These are phyloP conservation scores for Nectriaceae sp. DNA, from an alignment of 2,329 filamentous ascomycete species.

Conservation along the genomic window DNA sequence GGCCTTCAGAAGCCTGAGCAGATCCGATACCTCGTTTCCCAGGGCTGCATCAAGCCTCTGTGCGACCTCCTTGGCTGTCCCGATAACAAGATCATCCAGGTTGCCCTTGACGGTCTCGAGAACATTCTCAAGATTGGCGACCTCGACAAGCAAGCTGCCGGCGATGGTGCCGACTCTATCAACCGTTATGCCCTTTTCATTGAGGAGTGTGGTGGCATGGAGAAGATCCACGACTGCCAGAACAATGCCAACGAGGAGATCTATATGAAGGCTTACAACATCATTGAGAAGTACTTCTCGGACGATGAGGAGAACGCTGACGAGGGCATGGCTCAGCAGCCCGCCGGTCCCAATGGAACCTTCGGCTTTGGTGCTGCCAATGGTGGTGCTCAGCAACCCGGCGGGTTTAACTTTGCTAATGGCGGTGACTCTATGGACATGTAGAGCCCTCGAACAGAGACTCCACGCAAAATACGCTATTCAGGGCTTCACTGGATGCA, in stretches of 20 bases:
- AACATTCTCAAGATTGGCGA: conserved; percentile 99
- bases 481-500: background rate
- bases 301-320: conserved; percentile 95
- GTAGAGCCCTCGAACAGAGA: conserved; percentile 40
- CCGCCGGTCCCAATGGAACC: conserved; percentile 67
- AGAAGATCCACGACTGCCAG: conserved; percentile 99
- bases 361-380: conserved; percentile 75
- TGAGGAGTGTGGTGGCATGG: conserved; percentile 98
- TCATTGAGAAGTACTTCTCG: conserved; percentile 99
- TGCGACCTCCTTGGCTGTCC: conserved; percentile 95
- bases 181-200: conserved; percentile 98
- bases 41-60: conserved; percentile 95
- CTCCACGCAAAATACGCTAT: background rate
- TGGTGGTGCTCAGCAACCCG: conserved; percentile 58
- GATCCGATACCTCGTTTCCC: conserved; percentile 89
- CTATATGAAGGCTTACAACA: conserved; percentile 99
- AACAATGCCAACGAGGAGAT: conserved; percentile 99
- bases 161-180: conserved; percentile 74
- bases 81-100: conserved; percentile 99
- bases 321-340: conserved; percentile 74
- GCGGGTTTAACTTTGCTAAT: conserved; percentile 93
- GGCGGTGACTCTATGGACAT: conserved; percentile 67
- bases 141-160: conserved; percentile 91
- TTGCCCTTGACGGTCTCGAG: conserved; percentile 94
- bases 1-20: conserved; percentile 98